Percentiles rank a stretch among this genome's conserved stretches.
These are phyloP conservation scores for Boletus calvinii DNA, from an alignment of 1,284 basidiomycete species.

Conservation along the genomic window DNA sequence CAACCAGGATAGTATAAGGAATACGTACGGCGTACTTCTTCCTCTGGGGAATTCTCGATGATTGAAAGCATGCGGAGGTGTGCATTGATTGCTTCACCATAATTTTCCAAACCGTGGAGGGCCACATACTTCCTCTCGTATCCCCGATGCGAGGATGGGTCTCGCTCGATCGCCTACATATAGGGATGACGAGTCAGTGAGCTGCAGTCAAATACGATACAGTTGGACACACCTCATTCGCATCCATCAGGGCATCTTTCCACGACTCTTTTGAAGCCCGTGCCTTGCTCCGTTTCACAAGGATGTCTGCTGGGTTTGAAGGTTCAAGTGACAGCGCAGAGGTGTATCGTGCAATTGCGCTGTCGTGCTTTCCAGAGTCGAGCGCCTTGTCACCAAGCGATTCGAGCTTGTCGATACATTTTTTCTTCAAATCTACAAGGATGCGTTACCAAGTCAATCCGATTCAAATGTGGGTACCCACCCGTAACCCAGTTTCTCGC, in stretches of 20 bases:
- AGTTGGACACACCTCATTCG: constrained; percentile 6
- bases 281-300: too few relatives aligned
- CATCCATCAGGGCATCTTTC: background rate
- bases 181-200: background rate
- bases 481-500: background rate
- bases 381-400: background rate
- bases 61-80: background rate
- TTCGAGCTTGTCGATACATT: background rate
- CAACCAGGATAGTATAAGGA: background rate
- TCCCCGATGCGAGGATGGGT: constrained; percentile 3
- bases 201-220: background rate
- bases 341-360: constrained; percentile 1
- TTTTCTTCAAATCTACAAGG: background rate
- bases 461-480: background rate
- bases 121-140: constrained; percentile 8
- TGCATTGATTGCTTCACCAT: background rate
- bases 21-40: constrained; percentile 5
- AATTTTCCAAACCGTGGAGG: constrained; percentile 1
- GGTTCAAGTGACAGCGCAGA: too few relatives aligned
- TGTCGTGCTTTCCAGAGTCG: background rate
- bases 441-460: background rate
- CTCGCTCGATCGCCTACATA: constrained; percentile 6
- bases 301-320: too few relatives aligned
- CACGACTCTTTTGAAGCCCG: too few relatives aligned
- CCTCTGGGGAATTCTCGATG: constrained; percentile 10